Percentiles rank a stretch among this genome's conserved stretches.
Conservation (phyloP, 2,329 filamentous ascomycete genomes). For the Fusarium succisae region DNA sequence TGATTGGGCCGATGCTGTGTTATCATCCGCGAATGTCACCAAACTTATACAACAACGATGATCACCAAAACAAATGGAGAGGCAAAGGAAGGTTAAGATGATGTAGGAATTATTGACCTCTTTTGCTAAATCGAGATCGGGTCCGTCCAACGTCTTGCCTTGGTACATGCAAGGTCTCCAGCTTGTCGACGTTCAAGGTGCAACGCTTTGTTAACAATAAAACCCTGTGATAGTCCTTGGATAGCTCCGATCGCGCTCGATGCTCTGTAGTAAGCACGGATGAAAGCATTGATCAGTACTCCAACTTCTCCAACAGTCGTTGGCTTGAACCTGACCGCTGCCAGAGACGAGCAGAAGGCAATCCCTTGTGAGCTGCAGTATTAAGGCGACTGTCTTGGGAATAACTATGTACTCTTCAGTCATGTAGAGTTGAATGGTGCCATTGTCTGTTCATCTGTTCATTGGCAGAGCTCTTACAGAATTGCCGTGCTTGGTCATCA, state of each 20-base stretch:
- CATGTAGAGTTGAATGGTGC: not conserved
- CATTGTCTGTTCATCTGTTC: too few relatives aligned
- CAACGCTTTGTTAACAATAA: not conserved
- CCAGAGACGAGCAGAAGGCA: not conserved
- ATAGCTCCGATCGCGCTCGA: not conserved
- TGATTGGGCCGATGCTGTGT: not conserved
- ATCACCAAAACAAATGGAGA: not conserved
- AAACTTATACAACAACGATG: not conserved
- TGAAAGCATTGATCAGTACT: not conserved
- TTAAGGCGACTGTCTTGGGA: too few relatives aligned
- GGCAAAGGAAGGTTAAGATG: not conserved
- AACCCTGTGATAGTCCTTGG: not conserved
- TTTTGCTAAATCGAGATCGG: too few relatives aligned
- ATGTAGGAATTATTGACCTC: fast-evolving
- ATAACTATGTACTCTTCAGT: too few relatives aligned
- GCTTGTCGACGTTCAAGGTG: not conserved
- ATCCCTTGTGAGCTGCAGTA: not conserved
- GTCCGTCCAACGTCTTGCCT: not conserved
- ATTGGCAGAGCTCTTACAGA: not conserved
- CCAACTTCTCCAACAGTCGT: not conserved
- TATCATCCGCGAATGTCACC: not conserved
- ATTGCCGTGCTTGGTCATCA: not conserved
- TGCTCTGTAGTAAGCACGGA: not conserved
- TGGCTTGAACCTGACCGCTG: not conserved
- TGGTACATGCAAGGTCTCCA: not conserved